phyloP scores from a whole-genome alignment of 2,329 filamentous ascomycete species.

The Emmonsiellopsis sp. region DNA sequence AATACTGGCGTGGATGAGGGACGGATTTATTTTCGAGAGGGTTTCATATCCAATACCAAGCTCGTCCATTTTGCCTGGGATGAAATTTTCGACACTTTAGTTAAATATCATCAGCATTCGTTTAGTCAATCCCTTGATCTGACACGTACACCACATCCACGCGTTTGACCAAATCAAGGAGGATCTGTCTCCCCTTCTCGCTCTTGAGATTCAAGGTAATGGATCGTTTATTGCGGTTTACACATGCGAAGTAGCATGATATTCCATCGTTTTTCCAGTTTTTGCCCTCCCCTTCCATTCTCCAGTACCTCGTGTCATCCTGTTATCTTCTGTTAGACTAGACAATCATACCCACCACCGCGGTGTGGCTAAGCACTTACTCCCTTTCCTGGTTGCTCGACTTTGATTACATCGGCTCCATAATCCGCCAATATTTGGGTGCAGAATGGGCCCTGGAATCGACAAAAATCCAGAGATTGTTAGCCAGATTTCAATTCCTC shows the following conservation, averaged over 20 bases:
- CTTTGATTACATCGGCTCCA: slow-evolving; percentile 32
- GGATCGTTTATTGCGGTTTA: slow-evolving; percentile 39
- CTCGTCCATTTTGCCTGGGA: slow-evolving; percentile 33
- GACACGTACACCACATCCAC: slow-evolving; percentile 29
- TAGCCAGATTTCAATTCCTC: background rate
- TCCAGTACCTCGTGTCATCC: slow-evolving; percentile 26
- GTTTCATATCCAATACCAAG: slow-evolving; percentile 33
- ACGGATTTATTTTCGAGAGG: slow-evolving; percentile 27
- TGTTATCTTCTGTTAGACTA: slow-evolving; percentile 3
- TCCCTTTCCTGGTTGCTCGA: slow-evolving; percentile 28
- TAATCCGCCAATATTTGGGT: slow-evolving; percentile 39
- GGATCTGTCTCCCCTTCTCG: slow-evolving; percentile 19
- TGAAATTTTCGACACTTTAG: slow-evolving; percentile 33
- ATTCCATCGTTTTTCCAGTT: slow-evolving; percentile 23
- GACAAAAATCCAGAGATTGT: background rate
- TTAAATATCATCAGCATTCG: background rate
- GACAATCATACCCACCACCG: slow-evolving; percentile 11
- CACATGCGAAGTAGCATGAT: slow-evolving; percentile 34
- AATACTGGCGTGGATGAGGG: slow-evolving; percentile 35
- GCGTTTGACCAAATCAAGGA: slow-evolving; percentile 25
- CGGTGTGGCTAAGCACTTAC: slow-evolving; percentile 18
- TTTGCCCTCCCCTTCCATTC: slow-evolving; percentile 17
- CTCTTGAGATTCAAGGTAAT: slow-evolving; percentile 26
- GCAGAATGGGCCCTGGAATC: slow-evolving; percentile 26
- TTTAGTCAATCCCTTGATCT: background rate